phyloP scores from a whole-genome alignment of 306 rosid genomes.

The Gleditsia sinensis region DNA sequence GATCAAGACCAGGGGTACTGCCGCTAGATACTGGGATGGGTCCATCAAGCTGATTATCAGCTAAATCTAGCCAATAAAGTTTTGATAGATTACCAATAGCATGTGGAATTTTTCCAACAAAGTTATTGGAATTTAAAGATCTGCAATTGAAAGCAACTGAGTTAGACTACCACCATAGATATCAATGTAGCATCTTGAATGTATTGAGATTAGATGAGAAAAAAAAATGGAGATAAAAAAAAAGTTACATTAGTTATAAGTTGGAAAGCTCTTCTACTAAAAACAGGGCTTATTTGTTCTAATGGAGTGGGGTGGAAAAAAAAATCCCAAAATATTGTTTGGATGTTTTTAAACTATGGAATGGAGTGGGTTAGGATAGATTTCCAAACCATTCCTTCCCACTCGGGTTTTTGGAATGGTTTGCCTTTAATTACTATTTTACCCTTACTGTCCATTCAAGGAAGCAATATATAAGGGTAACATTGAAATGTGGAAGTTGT shows the following conservation, averaged over 20 bases:
- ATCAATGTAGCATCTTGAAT: not conserved
- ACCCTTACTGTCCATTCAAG: no score
- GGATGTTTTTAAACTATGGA: no score
- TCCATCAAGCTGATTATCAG: constrained; percentile 48
- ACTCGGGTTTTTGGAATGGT: no score
- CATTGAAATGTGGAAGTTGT: no score
- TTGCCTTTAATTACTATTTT: no score
- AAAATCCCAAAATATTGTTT: no score
- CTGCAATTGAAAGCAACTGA: constrained; percentile 37
- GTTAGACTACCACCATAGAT: constrained; percentile 3
- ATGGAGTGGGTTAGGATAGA: no score
- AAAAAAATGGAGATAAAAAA: not conserved
- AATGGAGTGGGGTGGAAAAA: no score
- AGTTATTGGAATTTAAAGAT: constrained; percentile 49
- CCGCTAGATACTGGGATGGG: constrained; percentile 52
- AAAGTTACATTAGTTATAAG: not conserved
- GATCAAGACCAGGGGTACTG: constrained; percentile 54
- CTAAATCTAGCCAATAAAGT: constrained; percentile 46
- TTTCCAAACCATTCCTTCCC: no score
- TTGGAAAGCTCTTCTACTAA: not conserved
- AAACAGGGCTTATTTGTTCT: no score
- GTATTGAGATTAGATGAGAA: not conserved
- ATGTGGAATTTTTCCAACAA: constrained; percentile 45
- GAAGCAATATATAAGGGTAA: no score
- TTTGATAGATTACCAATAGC: constrained; percentile 54